Base-by-base conservation (phyloP, 192 early-diverging fungal genomes). In the Oehlia diaphana region DNA sequence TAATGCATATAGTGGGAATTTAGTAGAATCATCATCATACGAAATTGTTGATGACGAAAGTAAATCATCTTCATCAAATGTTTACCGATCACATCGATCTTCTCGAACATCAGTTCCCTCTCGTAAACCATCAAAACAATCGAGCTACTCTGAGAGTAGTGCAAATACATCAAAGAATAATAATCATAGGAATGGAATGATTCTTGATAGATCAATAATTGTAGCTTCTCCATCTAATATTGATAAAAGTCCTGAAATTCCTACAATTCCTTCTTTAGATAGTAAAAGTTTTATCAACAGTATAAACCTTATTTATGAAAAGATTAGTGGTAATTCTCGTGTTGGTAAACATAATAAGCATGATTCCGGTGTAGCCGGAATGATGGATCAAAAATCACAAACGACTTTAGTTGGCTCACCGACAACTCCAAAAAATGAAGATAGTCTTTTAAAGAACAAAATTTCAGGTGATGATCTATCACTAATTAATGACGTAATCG, bases 321-420 rank as follows among this genome's bases (percentile, higher is more conserved):
- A 58, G 16, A 19, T 16, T 21, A 58, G 16, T 21, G 6, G 16
- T 21, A 21, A 21, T 21, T 14, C 6, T 58, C 3, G 53, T 21
- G 14, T 37, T 37, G 2, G 16, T 58, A 58, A 10, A 7, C 14
- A 21, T 19, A 1, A 19, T 58, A 58, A 21, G 21, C 14, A 6
- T 58, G 53, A 58, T 58, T 58, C 53, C 5, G 28, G 31, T n/a
- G 26, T 69, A n/a, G 39, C 39, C 5, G 44, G 44, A 47, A 47
- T 47, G 44, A 10, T 12, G 10, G 74, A 75, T 63, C n/a, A 12
- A 26, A 61, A 63, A 75, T 75, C 74, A 33, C 74, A 75, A 35
- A 21, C 53, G 12, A 75, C 74, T 9, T 75, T 75, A 28, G 14
- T 63, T 28, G 31, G 28, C 16, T 75, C 74, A 35, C 74, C 74